Evolutionary conservation across 176 grass and related monocot species (phyloP).

Genomic region (Juncus effusus): DNA sequence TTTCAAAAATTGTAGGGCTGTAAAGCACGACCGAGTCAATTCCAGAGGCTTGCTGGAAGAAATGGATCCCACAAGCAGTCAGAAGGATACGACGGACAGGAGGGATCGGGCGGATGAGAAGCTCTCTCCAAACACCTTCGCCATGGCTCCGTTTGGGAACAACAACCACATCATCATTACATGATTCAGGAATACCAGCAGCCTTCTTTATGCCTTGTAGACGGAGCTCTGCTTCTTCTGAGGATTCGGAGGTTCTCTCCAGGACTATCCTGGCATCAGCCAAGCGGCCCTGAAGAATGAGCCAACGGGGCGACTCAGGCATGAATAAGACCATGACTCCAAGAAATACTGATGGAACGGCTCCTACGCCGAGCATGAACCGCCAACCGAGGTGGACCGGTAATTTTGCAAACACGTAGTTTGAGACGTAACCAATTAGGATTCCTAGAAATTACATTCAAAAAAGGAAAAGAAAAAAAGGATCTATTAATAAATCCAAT

Average conservation of each 20-base stretch:
- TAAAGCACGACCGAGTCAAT: slow-evolving; percentile 84
- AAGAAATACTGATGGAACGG: slow-evolving; percentile 56
- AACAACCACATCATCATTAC: slow-evolving; percentile 54
- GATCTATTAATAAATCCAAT: too few species aligned
- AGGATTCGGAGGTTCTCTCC: slow-evolving; percentile 49
- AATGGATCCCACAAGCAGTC: slow-evolving; percentile 49
- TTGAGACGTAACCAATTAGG: slow-evolving; percentile 77
- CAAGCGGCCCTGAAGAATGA: slow-evolving; percentile 68
- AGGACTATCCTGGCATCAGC: slow-evolving; percentile 57
- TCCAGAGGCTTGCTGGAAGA: slow-evolving; percentile 90
- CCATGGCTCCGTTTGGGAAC: slow-evolving; percentile 24
- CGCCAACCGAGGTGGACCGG: slow-evolving; percentile 43
- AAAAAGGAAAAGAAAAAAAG: too few species aligned
- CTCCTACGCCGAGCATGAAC: slow-evolving; percentile 74
- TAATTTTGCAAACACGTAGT: slow-evolving; percentile 54
- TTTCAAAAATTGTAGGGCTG: slow-evolving; percentile 64
- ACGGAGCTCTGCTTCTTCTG: slow-evolving; percentile 53
- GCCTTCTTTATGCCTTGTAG: slow-evolving; percentile 61
- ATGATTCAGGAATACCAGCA: slow-evolving; percentile 49
- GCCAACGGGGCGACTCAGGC: slow-evolving; percentile 83
- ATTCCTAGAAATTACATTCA: slow-evolving; percentile 29
- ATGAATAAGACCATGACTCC: slow-evolving; percentile 55
- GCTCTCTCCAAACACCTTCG: slow-evolving; percentile 59
- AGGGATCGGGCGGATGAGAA: slow-evolving; percentile 42
- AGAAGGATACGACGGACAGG: slow-evolving; percentile 57